Percentiles rank a stretch among this genome's conserved stretches.
These are phyloP conservation scores for Acer saccharum DNA, from an alignment of 345 rosid genomes.

Conservation along the genomic window DNA sequence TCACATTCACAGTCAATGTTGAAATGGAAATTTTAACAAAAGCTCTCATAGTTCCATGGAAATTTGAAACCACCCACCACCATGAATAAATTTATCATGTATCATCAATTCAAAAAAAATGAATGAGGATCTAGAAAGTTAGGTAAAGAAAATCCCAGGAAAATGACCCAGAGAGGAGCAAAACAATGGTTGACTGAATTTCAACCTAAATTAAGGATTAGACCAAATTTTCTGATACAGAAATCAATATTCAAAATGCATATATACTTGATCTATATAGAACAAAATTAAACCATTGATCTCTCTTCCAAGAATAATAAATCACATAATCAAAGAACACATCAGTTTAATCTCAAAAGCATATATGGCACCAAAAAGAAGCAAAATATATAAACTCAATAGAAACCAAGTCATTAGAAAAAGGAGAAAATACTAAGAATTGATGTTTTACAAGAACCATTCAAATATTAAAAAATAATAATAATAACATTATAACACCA, in stretches of 20 bases:
- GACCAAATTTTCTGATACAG: background rate
- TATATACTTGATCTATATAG: background rate
- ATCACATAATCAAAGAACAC: background rate
- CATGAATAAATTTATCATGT: background rate
- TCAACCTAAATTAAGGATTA: background rate
- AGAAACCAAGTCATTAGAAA: background rate
- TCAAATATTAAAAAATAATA: background rate
- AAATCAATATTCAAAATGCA: background rate
- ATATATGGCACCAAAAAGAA: background rate
- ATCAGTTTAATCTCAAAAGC: background rate
- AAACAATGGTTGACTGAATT: background rate
- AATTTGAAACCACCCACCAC: background rate
- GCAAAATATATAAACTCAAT: background rate
- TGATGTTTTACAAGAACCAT: slow-evolving; percentile 20
- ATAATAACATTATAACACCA: slow-evolving; percentile 6
- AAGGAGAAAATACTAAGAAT: background rate
- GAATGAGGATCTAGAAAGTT: too few species aligned
- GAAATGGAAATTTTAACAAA: background rate
- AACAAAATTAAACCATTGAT: background rate
- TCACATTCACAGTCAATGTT: background rate
- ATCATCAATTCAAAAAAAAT: background rate
- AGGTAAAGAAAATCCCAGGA: too few species aligned
- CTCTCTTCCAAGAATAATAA: background rate
- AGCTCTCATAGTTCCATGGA: background rate
- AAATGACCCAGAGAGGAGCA: background rate